Evolutionary conservation across 768 basidiomycete genomes (phyloP), one percentile per base, ranked within the genome.

Genomic region (Candolleomyces eurysporus): DNA sequence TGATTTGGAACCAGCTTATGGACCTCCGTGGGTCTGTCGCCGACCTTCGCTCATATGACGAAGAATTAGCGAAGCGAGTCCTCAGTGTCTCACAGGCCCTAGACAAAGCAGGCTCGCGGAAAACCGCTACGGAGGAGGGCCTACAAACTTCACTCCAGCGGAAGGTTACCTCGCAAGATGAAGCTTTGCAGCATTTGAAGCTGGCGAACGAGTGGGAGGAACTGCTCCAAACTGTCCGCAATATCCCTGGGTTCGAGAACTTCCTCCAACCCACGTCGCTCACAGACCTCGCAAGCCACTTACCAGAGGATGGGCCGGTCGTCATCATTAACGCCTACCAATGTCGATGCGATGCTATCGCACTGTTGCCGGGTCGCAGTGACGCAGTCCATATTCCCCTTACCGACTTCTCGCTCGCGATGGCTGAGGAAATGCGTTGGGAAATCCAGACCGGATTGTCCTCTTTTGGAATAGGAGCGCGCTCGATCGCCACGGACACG

Each of bases 1-100:
- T 73, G 9, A 60, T 71, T 4, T 75, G 75, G 73, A 64, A 59
- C 30, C 74, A 74, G 42, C 58, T 71, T 0, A 61, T 65, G 21
- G 58, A 67, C 14, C 63, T 72, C 8, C 65, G 68, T 4, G 65
- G 67, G 2, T 63, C 67, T 3, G n/a, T 70, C 5, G 65, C 65
- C 16, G 55, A 60, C 14, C 58, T 71, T 2, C 65, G 30, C 26
- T 39, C 42, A 2, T 19, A 26, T 6, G 66, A 66, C 31, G 60
- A 70, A 19, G 59, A 61, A 8, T 68, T 72, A 22, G 68, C 71
- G 2, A 17, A 59, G 7, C 58, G 48, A 5, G 30, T 59, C 4
- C 22, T 51, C 14, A n/a, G 11, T 8, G 48, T 59, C 32, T 59
- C 58, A 3, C 45, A 59, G 30, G 48, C 19, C 32, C n/a, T 59